Evolutionary conservation across 768 basidiomycete genomes (phyloP), one percentile per base, ranked within the genome.

Genomic region (Russula compacta): DNA sequence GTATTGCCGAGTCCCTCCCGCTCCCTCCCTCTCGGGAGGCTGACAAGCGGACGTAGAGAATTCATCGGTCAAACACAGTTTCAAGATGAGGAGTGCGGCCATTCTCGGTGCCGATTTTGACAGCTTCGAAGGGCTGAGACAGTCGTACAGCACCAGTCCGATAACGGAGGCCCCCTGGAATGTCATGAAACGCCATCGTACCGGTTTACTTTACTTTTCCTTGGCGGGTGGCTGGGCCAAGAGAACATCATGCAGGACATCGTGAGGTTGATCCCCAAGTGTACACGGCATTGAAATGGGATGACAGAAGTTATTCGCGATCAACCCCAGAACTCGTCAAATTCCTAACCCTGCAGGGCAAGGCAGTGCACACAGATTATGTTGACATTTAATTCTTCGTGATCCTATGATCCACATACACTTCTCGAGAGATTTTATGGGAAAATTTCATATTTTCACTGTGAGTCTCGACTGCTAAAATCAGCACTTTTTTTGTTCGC

Each of bases 381-480:
- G 43, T 46, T 15, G 32, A n/a, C 10, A 6, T 32, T 19, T 7
- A 32, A 35, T 12, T 21, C 38, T 19, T 43, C 47, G 8, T 35
- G 19, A 38, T 21, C 21, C 29, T 10, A 39, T 29, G 24, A 29
- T 29, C 24, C 57, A 24, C n/a, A n/a, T 58, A 71, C 74, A 38
- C 73, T 73, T n/a, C 70, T 86, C 53, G 73, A 72, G 15, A 76
- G 83, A 61, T 73, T 86, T 0, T 83, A 85, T 64, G 21, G 4
- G 84, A 83, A 81, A 21, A 33, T 69, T 86, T 84, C 63, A 79
- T 78, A n/a, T 88, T 84, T 70, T 73, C 83, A 9, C 67, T 84
- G 85, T 86, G 69, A 67, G 84, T 72, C 36, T 48, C 42, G 59
- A n/a, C 38, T 48, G 21, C 40, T 46, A 39, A 11, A 50, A 21